Percentiles rank a stretch among this genome's conserved stretches.
Conservation (phyloP, 106 monocot species). For the Iris macrosiphon region DNA sequence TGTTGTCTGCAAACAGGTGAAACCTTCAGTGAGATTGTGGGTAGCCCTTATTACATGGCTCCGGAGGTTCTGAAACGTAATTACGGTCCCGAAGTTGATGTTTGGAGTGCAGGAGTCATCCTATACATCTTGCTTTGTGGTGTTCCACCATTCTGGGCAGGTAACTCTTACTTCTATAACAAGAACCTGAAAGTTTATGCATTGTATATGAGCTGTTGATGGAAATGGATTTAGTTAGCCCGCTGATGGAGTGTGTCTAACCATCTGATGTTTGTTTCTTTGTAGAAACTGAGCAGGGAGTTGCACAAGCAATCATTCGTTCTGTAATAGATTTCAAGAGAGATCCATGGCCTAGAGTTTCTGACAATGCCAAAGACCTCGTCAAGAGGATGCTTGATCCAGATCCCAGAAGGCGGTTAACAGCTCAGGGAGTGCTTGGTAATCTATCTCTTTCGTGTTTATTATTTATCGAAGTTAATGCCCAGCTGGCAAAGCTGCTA, state of each 20-base stretch:
- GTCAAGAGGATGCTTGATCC: constrained; percentile 67
- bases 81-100: constrained; percentile 14
- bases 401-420: constrained; percentile 45
- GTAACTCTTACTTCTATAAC: not conserved
- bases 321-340: constrained; percentile 56
- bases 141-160: constrained; percentile 16
- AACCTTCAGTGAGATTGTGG: constrained; percentile 13
- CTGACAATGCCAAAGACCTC: constrained; percentile 66
- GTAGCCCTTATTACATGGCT: constrained; percentile 19
- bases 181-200: no score
- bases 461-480: not conserved
- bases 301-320: constrained; percentile 62
- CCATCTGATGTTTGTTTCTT: not conserved
- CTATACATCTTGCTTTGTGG: constrained; percentile 20
- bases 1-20: constrained; percentile 10
- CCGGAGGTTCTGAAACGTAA: constrained; percentile 16
- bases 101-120: constrained; percentile 16
- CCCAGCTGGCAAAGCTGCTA: no score
- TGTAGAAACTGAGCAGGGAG: constrained; percentile 68
- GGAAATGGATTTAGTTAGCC: not conserved
- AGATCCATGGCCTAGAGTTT: constrained; percentile 83
- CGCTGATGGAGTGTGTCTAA: not conserved
- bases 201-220: no score
- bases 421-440: constrained; percentile 63
- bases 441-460: constrained; percentile 1